phyloP scores from a whole-genome alignment of 305 asterid genomes.

The Withania somnifera region DNA sequence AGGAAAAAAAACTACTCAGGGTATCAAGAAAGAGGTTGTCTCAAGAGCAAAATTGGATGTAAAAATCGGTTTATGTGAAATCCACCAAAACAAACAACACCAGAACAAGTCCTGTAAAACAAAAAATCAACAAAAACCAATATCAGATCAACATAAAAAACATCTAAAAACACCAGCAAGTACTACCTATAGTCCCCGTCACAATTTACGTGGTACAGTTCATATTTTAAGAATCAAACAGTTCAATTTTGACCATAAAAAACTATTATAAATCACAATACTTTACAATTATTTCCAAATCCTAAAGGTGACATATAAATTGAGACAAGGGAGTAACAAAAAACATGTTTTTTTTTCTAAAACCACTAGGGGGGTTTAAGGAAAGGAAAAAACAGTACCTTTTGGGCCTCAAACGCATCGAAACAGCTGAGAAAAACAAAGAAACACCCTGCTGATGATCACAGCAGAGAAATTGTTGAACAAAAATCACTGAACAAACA shows the following conservation, averaged over 20 bases:
- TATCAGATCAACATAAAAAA: constrained; percentile 29
- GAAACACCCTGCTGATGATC: constrained; percentile 30
- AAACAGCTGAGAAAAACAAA: constrained; percentile 23
- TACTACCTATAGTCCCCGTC: no score
- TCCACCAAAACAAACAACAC: constrained; percentile 84
- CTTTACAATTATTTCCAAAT: no score
- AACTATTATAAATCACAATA: no score
- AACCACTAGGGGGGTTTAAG: not conserved
- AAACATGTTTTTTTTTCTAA: not conserved
- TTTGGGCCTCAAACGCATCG: constrained; percentile 99
- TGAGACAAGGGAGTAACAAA: no score
- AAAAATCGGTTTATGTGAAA: constrained; percentile 70
- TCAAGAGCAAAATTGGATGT: constrained; percentile 47
- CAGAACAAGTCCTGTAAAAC: constrained; percentile 86
- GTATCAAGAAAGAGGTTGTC: constrained; percentile 27
- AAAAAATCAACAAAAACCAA: constrained; percentile 4
- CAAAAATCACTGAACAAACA: not conserved
- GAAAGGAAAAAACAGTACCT: constrained; percentile 25
- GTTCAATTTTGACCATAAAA: no score
- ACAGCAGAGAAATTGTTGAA: constrained; percentile 53
- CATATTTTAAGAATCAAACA: no score
- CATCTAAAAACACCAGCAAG: not conserved
- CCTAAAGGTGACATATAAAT: no score
- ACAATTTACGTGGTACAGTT: no score
- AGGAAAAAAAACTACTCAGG: not conserved